These are phyloP conservation scores for Termitomyces sp. DNA, from an alignment of 768 basidiomycete genomes.

Conservation along the genomic window DNA sequence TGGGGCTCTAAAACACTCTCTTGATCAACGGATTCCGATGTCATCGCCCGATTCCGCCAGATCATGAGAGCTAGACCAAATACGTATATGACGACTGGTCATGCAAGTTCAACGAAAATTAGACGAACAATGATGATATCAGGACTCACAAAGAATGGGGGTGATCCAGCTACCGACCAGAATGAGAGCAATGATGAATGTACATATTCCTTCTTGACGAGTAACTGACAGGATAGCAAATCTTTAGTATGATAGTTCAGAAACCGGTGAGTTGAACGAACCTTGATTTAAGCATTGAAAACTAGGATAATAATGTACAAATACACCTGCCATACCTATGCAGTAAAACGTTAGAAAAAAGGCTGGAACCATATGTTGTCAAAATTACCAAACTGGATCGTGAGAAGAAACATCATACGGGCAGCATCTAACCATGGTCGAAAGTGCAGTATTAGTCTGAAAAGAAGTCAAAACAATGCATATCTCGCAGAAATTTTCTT, in stretches of 20 bases:
- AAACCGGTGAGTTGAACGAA: conserved; percentile 14
- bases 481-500: conserved; percentile 12
- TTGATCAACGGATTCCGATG: conserved; percentile 2
- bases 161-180: conserved; percentile 51
- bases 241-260: neutral
- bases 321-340: conserved; percentile 40
- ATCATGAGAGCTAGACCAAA: conserved; percentile 17
- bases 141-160: conserved; percentile 45
- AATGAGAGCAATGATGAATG: conserved; percentile 45
- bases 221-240: conserved; percentile 25
- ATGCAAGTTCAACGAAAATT: neutral
- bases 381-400: conserved; percentile 44
- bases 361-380: neutral
- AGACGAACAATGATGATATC: neutral
- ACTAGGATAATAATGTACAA: conserved; percentile 38
- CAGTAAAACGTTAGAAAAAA: conserved; percentile 1
- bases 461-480: conserved; percentile 2
- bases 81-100: conserved; percentile 8
- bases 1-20: neutral
- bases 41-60: conserved; percentile 6
- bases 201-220: conserved; percentile 43
- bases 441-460: conserved; percentile 45
- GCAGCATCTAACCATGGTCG: conserved; percentile 54
- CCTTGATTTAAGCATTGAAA: conserved; percentile 44
- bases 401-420: conserved; percentile 42